These are phyloP conservation scores for Trypanosoma rangeli DNA, from an alignment of 208 protist species.

Conservation along the genomic window DNA sequence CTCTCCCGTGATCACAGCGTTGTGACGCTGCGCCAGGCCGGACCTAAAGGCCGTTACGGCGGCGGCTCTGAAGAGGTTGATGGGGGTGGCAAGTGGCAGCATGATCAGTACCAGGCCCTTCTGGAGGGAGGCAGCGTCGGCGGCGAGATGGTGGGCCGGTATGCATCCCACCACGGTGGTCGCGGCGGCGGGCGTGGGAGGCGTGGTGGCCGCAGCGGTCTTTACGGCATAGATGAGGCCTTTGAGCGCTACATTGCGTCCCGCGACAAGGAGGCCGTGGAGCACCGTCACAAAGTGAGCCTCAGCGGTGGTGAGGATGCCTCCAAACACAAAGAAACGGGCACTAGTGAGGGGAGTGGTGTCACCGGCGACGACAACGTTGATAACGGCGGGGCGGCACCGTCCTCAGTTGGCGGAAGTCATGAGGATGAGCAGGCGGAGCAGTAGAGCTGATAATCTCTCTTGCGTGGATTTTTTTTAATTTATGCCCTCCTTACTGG, in stretches of 20 bases:
- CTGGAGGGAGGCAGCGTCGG: background rate
- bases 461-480: background rate
- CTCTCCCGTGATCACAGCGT: conserved; percentile 82
- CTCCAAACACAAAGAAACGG: background rate
- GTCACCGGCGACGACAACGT: conserved; percentile 1
- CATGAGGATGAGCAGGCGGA: background rate
- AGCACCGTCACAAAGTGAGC: background rate
- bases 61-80: conserved; percentile 31
- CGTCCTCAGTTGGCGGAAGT: background rate
- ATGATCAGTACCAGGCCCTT: conserved; percentile 3
- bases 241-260: conserved; percentile 44
- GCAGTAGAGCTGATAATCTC: background rate
- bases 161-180: conserved; percentile 10
- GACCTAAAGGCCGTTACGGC: conserved; percentile 28
- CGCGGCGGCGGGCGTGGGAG: conserved; percentile 31
- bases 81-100: conserved; percentile 17
- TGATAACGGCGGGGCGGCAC: background rate
- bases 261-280: conserved; percentile 20
- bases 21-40: conserved; percentile 54
- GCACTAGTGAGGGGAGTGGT: background rate
- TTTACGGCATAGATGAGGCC: conserved; percentile 39
- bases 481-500: background rate
- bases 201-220: conserved; percentile 22
- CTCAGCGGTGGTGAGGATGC: background rate
- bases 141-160: conserved; percentile 13